Base-by-base conservation (phyloP, 116 monocot genomes). In the Trichopus zeylanicus region DNA sequence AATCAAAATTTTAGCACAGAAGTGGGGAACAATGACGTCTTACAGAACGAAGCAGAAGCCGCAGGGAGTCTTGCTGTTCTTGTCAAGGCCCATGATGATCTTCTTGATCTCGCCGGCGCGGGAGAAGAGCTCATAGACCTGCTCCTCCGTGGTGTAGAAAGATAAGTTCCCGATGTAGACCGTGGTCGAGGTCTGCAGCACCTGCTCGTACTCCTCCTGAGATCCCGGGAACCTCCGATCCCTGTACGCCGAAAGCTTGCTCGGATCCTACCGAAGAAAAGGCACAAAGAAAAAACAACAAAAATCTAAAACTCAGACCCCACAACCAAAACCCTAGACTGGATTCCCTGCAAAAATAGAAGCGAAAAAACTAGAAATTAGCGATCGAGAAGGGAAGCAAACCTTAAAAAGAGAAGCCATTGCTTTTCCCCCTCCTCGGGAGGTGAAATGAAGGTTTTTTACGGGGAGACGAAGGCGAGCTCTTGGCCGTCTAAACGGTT, bases 81-180 rank as follows among this genome's bases (percentile, higher is more conserved):
- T 98, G 64, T 98, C 98, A 33, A 98, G 60, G 2, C 98, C 98
- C 98, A 98, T 98, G 31, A 91, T 85, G 38, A 98, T 91, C 73
- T 91, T 91, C 73, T 91, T 98, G 67, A 98, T 98, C 80, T 98
- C 98, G 27, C 98, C 98, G 37, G 88, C 98, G 7, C 98, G 72
- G 2, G 91, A 67, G 80, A 98, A 98, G 28, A 98, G 80, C 80
- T 98, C 98, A 57, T 98, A 88, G 27, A 91, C 73, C 77, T 98
- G 98, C 71, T 98, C 98, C 76, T 98, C 98, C 5, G 98, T 98
- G 15, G 91, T 91, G 79, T 97, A 97, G 71, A 97, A 97, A 12
- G 97, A 97, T 85, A 97, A 67, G 72, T 95, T 95, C 26, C 95
- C 95, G 0, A 86, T 31, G 66, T 93, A 93, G 3, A 92, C 56